These are phyloP conservation scores for Ziziphus jujuba DNA, from an alignment of 306 rosid genomes.

Conservation along the genomic window DNA sequence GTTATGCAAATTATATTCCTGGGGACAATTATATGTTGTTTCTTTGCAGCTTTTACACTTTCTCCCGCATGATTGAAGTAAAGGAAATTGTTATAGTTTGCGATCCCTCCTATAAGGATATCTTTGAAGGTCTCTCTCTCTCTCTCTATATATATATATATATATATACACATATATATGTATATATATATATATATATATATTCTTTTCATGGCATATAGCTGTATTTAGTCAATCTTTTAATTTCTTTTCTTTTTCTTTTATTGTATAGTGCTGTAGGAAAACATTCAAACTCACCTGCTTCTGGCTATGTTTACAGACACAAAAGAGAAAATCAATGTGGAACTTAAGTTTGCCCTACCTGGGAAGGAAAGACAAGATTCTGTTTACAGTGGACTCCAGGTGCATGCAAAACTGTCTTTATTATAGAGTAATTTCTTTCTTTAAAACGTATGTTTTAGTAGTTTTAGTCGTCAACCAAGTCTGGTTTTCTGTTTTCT, in stretches of 20 bases:
- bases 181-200: too few relatives aligned
- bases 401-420: constrained; percentile 50
- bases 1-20: constrained; percentile 5
- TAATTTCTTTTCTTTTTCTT: neutral
- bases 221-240: neutral
- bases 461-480: neutral
- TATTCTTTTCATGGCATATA: neutral
- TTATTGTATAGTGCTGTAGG: neutral
- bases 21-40: constrained; percentile 17
- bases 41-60: constrained; percentile 73
- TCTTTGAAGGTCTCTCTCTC: constrained; percentile 60
- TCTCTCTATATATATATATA: neutral
- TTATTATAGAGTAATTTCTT: neutral
- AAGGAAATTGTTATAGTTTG: constrained; percentile 89
- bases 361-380: constrained; percentile 99
- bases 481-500: neutral
- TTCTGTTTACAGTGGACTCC: constrained; percentile 88
- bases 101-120: constrained; percentile 84
- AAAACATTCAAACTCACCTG: constrained; percentile 9
- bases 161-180: too few relatives aligned
- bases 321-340: constrained; percentile 38
- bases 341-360: constrained; percentile 64
- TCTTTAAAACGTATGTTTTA: neutral
- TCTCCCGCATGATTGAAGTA: constrained; percentile 67
- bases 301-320: constrained; percentile 40